Evolutionary conservation across 805 yeast species (phyloP).

Genomic region (Starmera quercuum): DNA sequence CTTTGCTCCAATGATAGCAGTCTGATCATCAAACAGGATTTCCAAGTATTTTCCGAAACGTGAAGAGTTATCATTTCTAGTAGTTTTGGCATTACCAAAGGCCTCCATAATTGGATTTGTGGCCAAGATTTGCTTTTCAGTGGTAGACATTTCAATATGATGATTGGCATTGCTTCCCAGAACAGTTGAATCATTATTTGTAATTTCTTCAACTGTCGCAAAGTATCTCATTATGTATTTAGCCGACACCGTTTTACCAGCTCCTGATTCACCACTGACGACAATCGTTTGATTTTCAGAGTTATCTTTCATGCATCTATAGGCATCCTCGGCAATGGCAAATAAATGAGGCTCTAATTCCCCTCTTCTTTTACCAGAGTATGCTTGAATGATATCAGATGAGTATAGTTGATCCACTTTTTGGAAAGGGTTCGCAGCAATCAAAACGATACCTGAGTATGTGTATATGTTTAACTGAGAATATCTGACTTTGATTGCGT

Average conservation of each 20-base stretch:
- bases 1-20: slow-evolving; percentile 87
- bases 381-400: slow-evolving; percentile 88
- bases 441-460: slow-evolving; percentile 92
- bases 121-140: slow-evolving; percentile 90
- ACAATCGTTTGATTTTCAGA: slow-evolving; percentile 88
- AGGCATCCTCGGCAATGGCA: slow-evolving; percentile 97
- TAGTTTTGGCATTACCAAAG: slow-evolving; percentile 96
- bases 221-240: slow-evolving; percentile 96
- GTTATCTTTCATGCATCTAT: slow-evolving; percentile 86
- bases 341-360: slow-evolving; percentile 95
- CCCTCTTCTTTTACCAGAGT: slow-evolving; percentile 87
- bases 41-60: slow-evolving; percentile 96
- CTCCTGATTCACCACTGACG: slow-evolving; percentile 97
- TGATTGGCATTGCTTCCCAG: slow-evolving; percentile 32
- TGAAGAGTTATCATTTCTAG: slow-evolving; percentile 95
- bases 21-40: slow-evolving; percentile 68
- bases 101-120: slow-evolving; percentile 98
- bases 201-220: slow-evolving; percentile 74
- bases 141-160: slow-evolving; percentile 68
- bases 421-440: slow-evolving; percentile 95
- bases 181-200: slow-evolving; percentile 21
- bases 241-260: slow-evolving; percentile 97
- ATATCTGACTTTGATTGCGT: slow-evolving; percentile 86
- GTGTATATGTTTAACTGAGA: slow-evolving; percentile 89
- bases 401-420: slow-evolving; percentile 86